Percentiles rank a stretch among this genome's conserved stretches.
Conservation (phyloP, 306 rosid genomes). For the Gastrolobium villosum region DNA sequence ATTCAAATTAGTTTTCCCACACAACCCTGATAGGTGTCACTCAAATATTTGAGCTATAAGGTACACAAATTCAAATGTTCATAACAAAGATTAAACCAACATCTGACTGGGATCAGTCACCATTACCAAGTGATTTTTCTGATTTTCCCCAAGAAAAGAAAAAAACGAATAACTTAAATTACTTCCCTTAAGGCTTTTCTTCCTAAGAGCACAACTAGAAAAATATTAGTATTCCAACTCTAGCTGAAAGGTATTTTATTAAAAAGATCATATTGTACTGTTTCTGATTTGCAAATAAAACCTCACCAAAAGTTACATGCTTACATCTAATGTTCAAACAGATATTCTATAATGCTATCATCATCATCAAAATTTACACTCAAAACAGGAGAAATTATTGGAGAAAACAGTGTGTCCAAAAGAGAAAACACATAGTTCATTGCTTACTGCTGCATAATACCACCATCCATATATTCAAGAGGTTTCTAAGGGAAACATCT, state of each 20-base stretch:
- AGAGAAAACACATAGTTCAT: not conserved
- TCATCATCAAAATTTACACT: not conserved
- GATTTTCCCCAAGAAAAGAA: not conserved
- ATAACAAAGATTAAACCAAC: no score
- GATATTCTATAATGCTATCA: not conserved
- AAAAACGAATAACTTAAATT: not conserved
- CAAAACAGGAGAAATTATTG: not conserved
- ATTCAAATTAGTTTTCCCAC: not conserved
- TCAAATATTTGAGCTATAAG: no score
- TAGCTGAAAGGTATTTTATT: not conserved
- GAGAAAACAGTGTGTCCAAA: not conserved
- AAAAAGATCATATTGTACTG: not conserved
- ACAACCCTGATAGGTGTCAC: no score
- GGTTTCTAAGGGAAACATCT: constrained; percentile 61
- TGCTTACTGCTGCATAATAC: constrained; percentile 63
- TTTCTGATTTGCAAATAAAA: not conserved
- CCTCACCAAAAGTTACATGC: not conserved
- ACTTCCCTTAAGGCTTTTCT: not conserved
- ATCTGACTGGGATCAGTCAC: no score
- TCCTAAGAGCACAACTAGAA: not conserved
- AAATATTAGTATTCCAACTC: not conserved
- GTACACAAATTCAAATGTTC: no score
- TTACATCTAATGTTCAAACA: not conserved
- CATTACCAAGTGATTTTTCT: not conserved
- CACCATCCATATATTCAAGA: constrained; percentile 57